A percentile compares a stretch with the other conserved stretches of the same genome.
Evolutionary conservation across 768 basidiomycete species (phyloP).

Genomic region (Leccinum incarnatum): DNA sequence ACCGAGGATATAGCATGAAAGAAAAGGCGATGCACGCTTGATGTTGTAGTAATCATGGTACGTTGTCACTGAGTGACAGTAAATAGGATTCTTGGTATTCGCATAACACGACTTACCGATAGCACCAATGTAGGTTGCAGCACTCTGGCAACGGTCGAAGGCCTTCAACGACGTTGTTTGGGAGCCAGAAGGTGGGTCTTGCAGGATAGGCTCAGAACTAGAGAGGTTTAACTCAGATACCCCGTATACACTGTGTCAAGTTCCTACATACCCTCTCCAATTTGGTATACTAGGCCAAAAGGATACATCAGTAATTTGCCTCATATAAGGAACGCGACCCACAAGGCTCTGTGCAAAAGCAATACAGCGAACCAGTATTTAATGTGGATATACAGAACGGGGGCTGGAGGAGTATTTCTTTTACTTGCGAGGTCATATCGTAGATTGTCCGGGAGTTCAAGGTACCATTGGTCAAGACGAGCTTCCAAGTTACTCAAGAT

Average conservation of each 20-base stretch:
- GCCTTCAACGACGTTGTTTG: conserved; percentile 57
- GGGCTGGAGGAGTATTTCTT: conserved; percentile 55
- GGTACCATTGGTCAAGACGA: conserved; percentile 71
- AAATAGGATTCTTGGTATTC: background rate
- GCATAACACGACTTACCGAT: conserved; percentile 44
- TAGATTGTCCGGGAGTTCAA: conserved; percentile 62
- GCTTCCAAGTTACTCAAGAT: conserved; percentile 57
- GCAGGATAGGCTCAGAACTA: conserved; percentile 44
- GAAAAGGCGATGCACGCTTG: conserved; percentile 58
- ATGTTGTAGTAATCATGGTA: conserved; percentile 63
- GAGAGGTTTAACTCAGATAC: conserved; percentile 1
- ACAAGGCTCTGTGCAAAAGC: conserved; percentile 78
- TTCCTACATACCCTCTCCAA: conserved; percentile 61
- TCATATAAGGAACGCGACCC: conserved; percentile 33
- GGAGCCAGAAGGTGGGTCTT: conserved; percentile 37
- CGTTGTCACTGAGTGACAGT: conserved; percentile 41
- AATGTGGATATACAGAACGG: conserved; percentile 66
- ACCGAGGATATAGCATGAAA: conserved; percentile 66
- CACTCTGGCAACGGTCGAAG: conserved; percentile 72
- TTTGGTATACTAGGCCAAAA: conserved; percentile 58
- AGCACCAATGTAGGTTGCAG: conserved; percentile 67
- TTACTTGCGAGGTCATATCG: conserved; percentile 57
- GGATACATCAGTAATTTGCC: conserved; percentile 10
- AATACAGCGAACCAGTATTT: conserved; percentile 77
- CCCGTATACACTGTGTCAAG: background rate